phyloP scores from a whole-genome alignment of 768 basidiomycete genomes.

The Amanita pallidorosea region DNA sequence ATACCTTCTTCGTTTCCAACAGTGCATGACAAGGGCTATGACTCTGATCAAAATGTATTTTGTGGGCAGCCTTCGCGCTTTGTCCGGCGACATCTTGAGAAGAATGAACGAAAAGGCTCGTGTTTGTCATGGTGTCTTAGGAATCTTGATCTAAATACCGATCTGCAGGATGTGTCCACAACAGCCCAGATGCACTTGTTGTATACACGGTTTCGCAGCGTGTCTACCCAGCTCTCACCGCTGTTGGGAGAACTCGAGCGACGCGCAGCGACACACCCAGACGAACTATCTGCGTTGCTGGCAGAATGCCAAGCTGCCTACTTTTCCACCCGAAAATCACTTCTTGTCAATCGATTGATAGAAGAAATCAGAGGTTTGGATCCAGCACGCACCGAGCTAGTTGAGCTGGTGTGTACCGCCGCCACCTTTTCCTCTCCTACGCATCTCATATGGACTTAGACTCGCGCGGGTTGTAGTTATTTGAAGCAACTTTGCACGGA shows the following conservation, averaged over 20 bases:
- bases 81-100: slow-evolving; percentile 69
- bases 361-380: slow-evolving; percentile 81
- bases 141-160: background rate
- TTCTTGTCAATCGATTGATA: slow-evolving; percentile 63
- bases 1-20: slow-evolving; percentile 93
- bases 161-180: slow-evolving; percentile 55
- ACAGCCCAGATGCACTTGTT: slow-evolving; percentile 79
- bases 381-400: slow-evolving; percentile 69
- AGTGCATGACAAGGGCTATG: slow-evolving; percentile 97
- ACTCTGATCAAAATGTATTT: slow-evolving; percentile 98
- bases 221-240: slow-evolving; percentile 63
- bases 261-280: slow-evolving; percentile 62
- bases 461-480: slow-evolving; percentile 85
- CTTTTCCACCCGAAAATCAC: slow-evolving; percentile 57
- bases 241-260: slow-evolving; percentile 81
- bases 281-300: slow-evolving; percentile 74
- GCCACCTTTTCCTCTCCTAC: background rate
- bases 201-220: slow-evolving; percentile 77
- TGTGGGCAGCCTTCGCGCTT: slow-evolving; percentile 69
- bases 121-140: background rate
- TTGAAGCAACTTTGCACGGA: slow-evolving; percentile 85
- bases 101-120: slow-evolving; percentile 66
- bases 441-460: slow-evolving; percentile 31
- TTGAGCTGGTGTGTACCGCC: slow-evolving; percentile 56
- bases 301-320: slow-evolving; percentile 85